Evolutionary conservation across 148 eudicot genomes (phyloP).

Genomic region (Vaccinium darrowii): DNA sequence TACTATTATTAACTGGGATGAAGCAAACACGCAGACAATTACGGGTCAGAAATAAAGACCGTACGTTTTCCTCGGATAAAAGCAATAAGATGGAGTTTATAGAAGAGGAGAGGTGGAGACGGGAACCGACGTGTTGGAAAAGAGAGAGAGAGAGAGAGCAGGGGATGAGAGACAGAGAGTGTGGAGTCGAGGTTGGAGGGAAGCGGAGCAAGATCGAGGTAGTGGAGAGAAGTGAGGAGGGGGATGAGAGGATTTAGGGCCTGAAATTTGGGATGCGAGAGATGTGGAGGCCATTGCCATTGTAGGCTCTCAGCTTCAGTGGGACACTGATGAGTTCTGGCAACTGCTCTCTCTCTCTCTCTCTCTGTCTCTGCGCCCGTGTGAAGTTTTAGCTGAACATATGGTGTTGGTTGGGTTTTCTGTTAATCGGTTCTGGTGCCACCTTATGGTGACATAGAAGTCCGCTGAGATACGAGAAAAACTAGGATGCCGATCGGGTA

Average conservation of each 20-base stretch:
- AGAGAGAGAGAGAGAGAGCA: slow-evolving; percentile 28
- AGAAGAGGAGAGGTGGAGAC: slow-evolving; percentile 16
- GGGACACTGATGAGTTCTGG: not conserved
- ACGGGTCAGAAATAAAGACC: too few relatives aligned
- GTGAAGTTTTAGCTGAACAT: not conserved
- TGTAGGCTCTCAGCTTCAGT: not conserved
- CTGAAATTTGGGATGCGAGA: slow-evolving; percentile 39
- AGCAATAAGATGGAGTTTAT: too few relatives aligned
- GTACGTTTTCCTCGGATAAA: too few relatives aligned
- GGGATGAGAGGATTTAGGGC: slow-evolving; percentile 27
- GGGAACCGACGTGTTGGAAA: slow-evolving; percentile 56
- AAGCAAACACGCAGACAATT: not conserved
- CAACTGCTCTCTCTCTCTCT: not conserved
- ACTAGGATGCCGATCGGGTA: too few relatives aligned
- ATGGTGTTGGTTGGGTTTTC: slow-evolving; percentile 20
- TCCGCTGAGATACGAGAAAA: too few relatives aligned
- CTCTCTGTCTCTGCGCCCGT: not conserved
- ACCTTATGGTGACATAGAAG: not conserved
- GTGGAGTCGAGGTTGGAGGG: slow-evolving; percentile 52
- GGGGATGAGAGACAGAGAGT: slow-evolving; percentile 31
- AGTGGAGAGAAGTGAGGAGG: slow-evolving; percentile 54
- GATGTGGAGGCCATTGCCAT: slow-evolving; percentile 53
- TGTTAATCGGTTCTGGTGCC: not conserved
- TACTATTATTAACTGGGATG: not conserved
- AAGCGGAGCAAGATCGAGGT: slow-evolving; percentile 47